phyloP scores from a whole-genome alignment of 2,329 filamentous ascomycete genomes.

The Rhynchosporium agropyri region DNA sequence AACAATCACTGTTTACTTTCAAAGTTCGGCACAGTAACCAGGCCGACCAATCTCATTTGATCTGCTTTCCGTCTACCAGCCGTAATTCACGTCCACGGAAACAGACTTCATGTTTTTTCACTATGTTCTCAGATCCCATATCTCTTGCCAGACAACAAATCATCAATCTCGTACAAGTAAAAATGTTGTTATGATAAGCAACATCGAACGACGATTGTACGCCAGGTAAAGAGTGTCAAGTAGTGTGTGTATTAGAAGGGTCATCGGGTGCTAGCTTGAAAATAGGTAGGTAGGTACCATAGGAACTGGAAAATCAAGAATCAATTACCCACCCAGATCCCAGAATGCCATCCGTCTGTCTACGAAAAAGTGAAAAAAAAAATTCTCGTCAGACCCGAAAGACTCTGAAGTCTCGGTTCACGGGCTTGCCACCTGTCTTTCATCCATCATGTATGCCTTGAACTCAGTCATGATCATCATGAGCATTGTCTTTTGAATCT shows the following conservation, averaged over 20 bases:
- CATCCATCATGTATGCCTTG: slow-evolving; percentile 1
- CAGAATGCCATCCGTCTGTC: slow-evolving; percentile 23
- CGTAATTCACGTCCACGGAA: too few species aligned
- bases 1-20: background rate
- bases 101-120: too few species aligned
- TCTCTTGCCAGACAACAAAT: too few species aligned
- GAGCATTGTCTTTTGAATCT: too few species aligned
- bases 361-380: slow-evolving; percentile 23
- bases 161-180: too few species aligned
- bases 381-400: slow-evolving; percentile 10
- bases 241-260: slow-evolving; percentile 34
- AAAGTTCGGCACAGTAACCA: too few species aligned
- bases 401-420: background rate
- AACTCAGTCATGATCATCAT: background rate
- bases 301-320: slow-evolving; percentile 18
- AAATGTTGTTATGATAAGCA: too few species aligned
- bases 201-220: background rate
- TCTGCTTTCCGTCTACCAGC: too few species aligned
- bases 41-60: too few species aligned
- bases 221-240: slow-evolving; percentile 21
- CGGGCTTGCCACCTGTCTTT: slow-evolving; percentile 8
- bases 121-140: too few species aligned
- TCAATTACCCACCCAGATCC: slow-evolving; percentile 16
- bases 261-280: slow-evolving; percentile 31
- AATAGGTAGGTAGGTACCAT: slow-evolving; percentile 2